Evolutionary conservation across 176 grass and related monocot species (phyloP).

Genomic region (Poa annua): DNA sequence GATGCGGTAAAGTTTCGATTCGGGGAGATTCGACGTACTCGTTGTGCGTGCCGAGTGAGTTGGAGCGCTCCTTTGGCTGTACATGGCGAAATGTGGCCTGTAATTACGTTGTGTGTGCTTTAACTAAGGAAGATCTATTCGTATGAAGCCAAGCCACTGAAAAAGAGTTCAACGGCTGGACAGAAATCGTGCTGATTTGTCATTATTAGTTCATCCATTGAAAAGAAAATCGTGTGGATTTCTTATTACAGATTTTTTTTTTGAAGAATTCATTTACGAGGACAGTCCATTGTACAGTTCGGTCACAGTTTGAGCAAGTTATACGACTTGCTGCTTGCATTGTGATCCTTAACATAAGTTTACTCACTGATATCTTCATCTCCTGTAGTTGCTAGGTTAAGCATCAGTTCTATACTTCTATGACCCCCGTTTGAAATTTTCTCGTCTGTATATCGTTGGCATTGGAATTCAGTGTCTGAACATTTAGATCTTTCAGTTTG

Average conservation of each 20-base stretch:
- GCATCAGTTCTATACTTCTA: background rate
- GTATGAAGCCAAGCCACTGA: background rate
- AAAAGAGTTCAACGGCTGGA: background rate
- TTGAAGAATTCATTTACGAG: background rate
- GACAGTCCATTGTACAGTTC: background rate
- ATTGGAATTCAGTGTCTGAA: constrained; percentile 9
- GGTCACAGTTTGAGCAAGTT: background rate
- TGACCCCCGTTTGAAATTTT: background rate
- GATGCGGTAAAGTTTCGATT: constrained; percentile 3
- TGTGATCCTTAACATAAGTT: background rate
- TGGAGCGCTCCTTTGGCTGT: background rate
- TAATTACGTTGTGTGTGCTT: background rate
- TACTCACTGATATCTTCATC: background rate
- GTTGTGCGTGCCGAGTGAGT: background rate
- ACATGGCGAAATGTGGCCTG: background rate
- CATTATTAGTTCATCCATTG: background rate
- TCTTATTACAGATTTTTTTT: background rate
- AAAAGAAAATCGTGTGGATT: background rate
- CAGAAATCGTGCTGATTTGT: background rate
- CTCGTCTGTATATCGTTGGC: background rate
- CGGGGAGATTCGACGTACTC: background rate
- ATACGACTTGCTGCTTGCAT: background rate
- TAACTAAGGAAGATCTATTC: background rate
- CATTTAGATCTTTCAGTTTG: constrained; percentile 1
- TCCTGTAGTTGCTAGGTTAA: background rate